Conservation (phyloP, 768 basidiomycete species). For the Suillus decipiens region DNA sequence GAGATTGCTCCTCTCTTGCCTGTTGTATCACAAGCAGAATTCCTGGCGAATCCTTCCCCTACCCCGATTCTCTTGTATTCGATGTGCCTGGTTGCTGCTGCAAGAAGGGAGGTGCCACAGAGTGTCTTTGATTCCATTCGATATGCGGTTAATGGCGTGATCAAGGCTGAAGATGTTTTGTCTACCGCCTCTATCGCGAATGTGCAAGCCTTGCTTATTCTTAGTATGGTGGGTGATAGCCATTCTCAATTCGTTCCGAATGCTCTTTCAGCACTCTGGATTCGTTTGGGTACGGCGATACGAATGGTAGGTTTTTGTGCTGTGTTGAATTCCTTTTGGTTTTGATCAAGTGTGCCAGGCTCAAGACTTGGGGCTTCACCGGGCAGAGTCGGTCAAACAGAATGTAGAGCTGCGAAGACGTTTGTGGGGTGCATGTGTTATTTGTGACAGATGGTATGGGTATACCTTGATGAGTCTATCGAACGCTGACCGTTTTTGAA, state of each 20-base stretch:
- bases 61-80: conserved; percentile 87
- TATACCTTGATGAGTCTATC: conserved; percentile 8
- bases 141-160: conserved; percentile 80
- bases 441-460: conserved; percentile 87
- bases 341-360: conserved; percentile 53
- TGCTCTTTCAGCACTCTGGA: conserved; percentile 84
- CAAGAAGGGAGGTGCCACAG: conserved; percentile 81
- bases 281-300: conserved; percentile 85
- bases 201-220: conserved; percentile 83
- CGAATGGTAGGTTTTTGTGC: conserved; percentile 70
- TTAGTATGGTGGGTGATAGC: conserved; percentile 86
- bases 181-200: conserved; percentile 85
- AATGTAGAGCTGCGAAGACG: conserved; percentile 85
- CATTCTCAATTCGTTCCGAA: conserved; percentile 89
- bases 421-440: conserved; percentile 93
- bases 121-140: conserved; percentile 89
- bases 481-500: conserved; percentile 30
- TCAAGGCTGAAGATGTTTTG: conserved; percentile 89
- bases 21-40: conserved; percentile 85
- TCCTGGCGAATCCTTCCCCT: conserved; percentile 71
- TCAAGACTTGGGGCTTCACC: conserved; percentile 93
- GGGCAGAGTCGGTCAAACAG: conserved; percentile 84
- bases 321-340: conserved; percentile 5
- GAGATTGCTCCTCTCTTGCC: conserved; percentile 91
- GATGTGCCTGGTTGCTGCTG: conserved; percentile 91